Base-by-base conservation (phyloP, 352 stramenopile genomes). In the Phytophthora rubi region DNA sequence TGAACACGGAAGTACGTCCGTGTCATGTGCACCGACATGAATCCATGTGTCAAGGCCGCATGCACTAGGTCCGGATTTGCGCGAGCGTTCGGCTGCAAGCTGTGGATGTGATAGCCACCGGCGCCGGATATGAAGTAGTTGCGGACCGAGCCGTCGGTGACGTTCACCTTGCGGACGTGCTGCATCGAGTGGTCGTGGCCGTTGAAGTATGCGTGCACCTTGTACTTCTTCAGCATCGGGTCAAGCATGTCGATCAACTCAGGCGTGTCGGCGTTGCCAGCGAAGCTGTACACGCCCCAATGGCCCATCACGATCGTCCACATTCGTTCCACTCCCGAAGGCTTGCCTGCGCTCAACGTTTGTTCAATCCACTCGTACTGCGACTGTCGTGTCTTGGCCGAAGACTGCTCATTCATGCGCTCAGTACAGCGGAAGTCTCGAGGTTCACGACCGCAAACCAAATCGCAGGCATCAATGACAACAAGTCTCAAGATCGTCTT, bases 181-280 rank as follows among this genome's bases (percentile, higher is more conserved):
- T 96, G 84, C 73, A 95, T 82, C 51, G 76, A 91, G 70, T 96
- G 89, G 67, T 96, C 89, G 59, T 96, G 89, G 51, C 89, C 89
- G 47, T 86, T 96, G 61, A 96, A 94, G 71, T 96, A 96, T 44
- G 87, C 88, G 60, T 96, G 86, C 10, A 96, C 89, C 7, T 88
- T 83, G 71, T 96, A 84, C 73, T 93, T 93, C 39, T 86, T 76
- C 9, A 96, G 63, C 52, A 96, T 62, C 37, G 89, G 89, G 26
- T 94, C 80, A 33, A 96, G 73, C 47, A 73, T 74, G 10, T 80
- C 59, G 55, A 96, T 95, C 9, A 96, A 68, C 70, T 96, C 87
- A 0, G 78, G 75, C 3, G 89, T 96, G 63, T 92, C 79, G 12
- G 79, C 88, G 49, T 96, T 96, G 7, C 89, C 89, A 2, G 89